These are phyloP conservation scores for Aphelidium insulamus DNA, from an alignment of 371 early-diverging fungal species.

Conservation along the genomic window DNA sequence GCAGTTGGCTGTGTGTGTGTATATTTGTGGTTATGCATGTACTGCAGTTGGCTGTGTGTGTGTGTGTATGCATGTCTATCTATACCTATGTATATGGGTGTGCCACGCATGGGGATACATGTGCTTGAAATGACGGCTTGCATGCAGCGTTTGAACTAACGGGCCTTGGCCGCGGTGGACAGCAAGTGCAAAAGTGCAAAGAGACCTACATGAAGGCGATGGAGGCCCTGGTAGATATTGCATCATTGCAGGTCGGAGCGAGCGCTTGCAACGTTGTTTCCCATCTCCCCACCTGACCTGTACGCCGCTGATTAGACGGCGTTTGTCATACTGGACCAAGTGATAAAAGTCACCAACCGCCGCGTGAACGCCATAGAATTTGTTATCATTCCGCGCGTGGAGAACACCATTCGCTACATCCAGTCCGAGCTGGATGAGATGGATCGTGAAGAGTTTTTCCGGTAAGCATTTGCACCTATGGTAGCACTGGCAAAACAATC, in stretches of 20 bases:
- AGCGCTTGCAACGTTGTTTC: background rate
- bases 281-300: background rate
- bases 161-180: slow-evolving; percentile 95
- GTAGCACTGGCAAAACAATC: background rate
- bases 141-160: slow-evolving; percentile 78
- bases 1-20: slow-evolving; percentile 2
- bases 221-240: slow-evolving; percentile 82
- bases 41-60: too few relatives aligned
- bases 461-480: slow-evolving; percentile 17
- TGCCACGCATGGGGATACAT: too few relatives aligned
- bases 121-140: too few relatives aligned
- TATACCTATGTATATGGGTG: too few relatives aligned
- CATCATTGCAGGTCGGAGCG: slow-evolving; percentile 65
- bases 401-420: slow-evolving; percentile 96
- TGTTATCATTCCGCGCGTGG: slow-evolving; percentile 93
- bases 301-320: too few relatives aligned
- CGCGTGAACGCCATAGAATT: slow-evolving; percentile 98
- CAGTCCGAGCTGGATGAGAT: slow-evolving; percentile 96
- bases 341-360: slow-evolving; percentile 96
- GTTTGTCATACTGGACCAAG: slow-evolving; percentile 93
- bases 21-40: slow-evolving; percentile 3
- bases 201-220: slow-evolving; percentile 85
- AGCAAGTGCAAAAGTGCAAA: slow-evolving; percentile 80
- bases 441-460: slow-evolving; percentile 99
- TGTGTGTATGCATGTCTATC: too few relatives aligned